Conservation (phyloP, 192 early-diverging fungal genomes). For the Backusella macrospora region DNA sequence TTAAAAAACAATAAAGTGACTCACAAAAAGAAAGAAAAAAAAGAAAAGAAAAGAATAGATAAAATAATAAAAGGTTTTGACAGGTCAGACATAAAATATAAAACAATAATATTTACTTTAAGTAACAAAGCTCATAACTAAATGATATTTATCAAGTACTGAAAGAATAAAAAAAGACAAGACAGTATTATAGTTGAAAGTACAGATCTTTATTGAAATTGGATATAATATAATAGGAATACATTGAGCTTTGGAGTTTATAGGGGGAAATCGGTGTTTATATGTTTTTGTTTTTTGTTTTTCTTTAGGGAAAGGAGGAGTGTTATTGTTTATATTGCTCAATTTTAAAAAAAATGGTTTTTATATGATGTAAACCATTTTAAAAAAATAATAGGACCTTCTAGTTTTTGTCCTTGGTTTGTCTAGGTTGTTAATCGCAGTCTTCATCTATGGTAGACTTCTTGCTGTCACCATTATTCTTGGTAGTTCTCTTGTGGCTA, state of each 20-base stretch:
- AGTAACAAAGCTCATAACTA: too few species aligned
- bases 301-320: too few species aligned
- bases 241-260: not conserved
- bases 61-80: too few species aligned
- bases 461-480: too few species aligned
- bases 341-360: not conserved
- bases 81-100: too few species aligned
- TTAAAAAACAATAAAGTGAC: not conserved
- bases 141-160: too few species aligned
- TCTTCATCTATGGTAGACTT: too few species aligned
- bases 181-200: not conserved
- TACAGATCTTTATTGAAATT: slow-evolving; percentile 6
- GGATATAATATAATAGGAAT: slow-evolving; percentile 4
- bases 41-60: not conserved
- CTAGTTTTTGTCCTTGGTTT: not conserved
- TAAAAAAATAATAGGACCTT: not conserved
- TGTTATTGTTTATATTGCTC: not conserved
- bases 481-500: too few species aligned
- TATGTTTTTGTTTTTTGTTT: not conserved
- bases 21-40: not conserved
- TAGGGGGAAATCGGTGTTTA: not conserved
- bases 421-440: too few species aligned
- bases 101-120: too few species aligned
- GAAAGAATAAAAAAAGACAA: not conserved
- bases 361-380: not conserved